phyloP scores from a whole-genome alignment of 768 basidiomycete species.

The Phanerodontia chrysosporium region DNA sequence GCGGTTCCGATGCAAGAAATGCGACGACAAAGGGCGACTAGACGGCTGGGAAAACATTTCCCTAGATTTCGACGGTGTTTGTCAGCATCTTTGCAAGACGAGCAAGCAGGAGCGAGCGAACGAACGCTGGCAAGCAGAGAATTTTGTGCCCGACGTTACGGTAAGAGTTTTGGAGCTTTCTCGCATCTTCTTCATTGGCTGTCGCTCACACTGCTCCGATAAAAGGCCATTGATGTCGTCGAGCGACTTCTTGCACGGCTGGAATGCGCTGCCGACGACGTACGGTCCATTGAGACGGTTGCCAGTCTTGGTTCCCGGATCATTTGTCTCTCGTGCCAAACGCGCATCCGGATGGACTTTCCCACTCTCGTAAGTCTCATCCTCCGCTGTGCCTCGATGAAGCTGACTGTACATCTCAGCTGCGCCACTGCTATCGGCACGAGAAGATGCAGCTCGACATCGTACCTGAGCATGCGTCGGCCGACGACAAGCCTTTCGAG shows the following conservation, averaged over 20 bases:
- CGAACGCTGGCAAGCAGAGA: conserved; percentile 42
- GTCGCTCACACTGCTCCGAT: background rate
- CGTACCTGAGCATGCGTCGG: conserved; percentile 13
- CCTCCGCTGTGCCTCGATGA: background rate
- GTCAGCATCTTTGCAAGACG: conserved; percentile 49
- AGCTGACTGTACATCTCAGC: conserved; percentile 29
- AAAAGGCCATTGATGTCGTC: conserved; percentile 46
- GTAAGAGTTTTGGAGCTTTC: conserved; percentile 26
- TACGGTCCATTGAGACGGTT: conserved; percentile 19
- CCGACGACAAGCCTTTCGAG: conserved; percentile 16
- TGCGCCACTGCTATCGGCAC: conserved; percentile 64
- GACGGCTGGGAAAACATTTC: conserved; percentile 35
- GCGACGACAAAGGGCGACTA: conserved; percentile 33
- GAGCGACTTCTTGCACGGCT: conserved; percentile 32
- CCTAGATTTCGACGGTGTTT: conserved; percentile 55
- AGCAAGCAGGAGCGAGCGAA: conserved; percentile 24
- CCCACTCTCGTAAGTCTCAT: conserved; percentile 36
- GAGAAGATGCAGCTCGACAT: conserved; percentile 42
- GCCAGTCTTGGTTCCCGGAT: conserved; percentile 29
- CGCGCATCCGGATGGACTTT: conserved; percentile 45
- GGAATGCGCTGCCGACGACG: conserved; percentile 28
- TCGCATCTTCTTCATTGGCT: background rate
- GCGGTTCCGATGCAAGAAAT: conserved; percentile 53
- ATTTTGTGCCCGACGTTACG: conserved; percentile 59
- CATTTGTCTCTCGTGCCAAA: conserved; percentile 47